Percentiles rank a stretch among this genome's conserved stretches.
phyloP scores from a whole-genome alignment of 225 moss, liverwort and hornwort genomes.

The Pleurozium schreberi region DNA sequence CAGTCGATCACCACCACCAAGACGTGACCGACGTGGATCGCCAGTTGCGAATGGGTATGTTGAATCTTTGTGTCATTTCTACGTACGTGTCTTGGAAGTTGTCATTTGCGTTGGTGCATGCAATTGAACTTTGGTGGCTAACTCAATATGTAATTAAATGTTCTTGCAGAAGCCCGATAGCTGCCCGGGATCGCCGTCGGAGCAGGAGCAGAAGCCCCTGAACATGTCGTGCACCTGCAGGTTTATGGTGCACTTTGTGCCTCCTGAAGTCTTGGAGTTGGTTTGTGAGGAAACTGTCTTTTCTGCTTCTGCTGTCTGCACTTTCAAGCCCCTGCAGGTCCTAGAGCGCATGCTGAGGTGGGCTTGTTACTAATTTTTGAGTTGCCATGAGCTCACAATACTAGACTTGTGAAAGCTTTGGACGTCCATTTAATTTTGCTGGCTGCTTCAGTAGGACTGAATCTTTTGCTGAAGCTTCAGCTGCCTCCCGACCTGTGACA shows the following conservation, averaged over 20 bases:
- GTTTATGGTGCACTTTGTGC: conserved; percentile 27
- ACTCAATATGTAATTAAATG: background rate
- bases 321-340: conserved; percentile 66
- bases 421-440: conserved; percentile 67
- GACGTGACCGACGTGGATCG: conserved; percentile 88
- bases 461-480: conserved; percentile 92
- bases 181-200: conserved; percentile 82
- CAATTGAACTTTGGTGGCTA: background rate
- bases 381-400: conserved; percentile 74
- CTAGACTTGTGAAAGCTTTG: conserved; percentile 60
- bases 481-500: conserved; percentile 76
- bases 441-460: conserved; percentile 75
- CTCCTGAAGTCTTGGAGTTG: conserved; percentile 42
- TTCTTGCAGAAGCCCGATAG: conserved; percentile 61
- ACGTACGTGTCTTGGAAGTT: background rate
- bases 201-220: conserved; percentile 96
- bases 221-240: conserved; percentile 5
- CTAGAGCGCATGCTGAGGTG: conserved; percentile 92
- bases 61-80: background rate
- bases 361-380: conserved; percentile 72
- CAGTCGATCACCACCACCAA: conserved; percentile 86
- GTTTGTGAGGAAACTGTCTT: conserved; percentile 50
- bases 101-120: background rate
- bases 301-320: conserved; percentile 69
- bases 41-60: conserved; percentile 86